Base-by-base conservation (phyloP, 305 asterid species). In the Vinca major region DNA sequence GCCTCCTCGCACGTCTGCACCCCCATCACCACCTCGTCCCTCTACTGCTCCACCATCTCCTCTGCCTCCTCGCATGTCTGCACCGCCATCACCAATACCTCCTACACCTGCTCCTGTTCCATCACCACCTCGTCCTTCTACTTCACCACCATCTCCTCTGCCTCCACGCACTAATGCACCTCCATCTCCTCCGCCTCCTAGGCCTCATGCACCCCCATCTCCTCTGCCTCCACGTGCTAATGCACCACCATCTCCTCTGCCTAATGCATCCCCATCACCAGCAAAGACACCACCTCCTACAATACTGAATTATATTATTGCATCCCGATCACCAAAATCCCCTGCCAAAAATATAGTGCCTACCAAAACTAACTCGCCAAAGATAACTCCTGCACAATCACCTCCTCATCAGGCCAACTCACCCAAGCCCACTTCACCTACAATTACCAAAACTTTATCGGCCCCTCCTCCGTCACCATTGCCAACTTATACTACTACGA, bases 11-110 rank as follows among this genome's bases (percentile, higher is more conserved):
- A n/a, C 79, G 7, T 61, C 79, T n/a, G 73, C 72, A 4, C 73
- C 83, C 51, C 79, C 84, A 55, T 80, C 80, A 52, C 67, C 72
- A n/a, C 67, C 77, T 48, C 63, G 0, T 33, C 51, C 67, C 77
- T 48, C 63, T 0, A 19, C 51, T 49, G 77, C 83, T 67, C 87
- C 91, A 45, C 85, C 83, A 55, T 82, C 90, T 8, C 87, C 90
- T 12, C 70, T 83, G 51, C 86, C 82, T 39, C 76, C 71, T 48
- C 19, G 67, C 55, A 76, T 41, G 54, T 62, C 74, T 6, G 56
- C 76, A 44, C 56, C 56, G 40, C 44, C 51, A 49, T 82, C 90
- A 11, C 87, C 90, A 16, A 71, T 83, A 54, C 86, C 82, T 39
- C 79, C 71, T 48, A 76, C 49, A 60, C 63, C 74, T 6, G 56